Base-by-base conservation (phyloP, 1,284 basidiomycete genomes). In the Pholiota adiposa region DNA sequence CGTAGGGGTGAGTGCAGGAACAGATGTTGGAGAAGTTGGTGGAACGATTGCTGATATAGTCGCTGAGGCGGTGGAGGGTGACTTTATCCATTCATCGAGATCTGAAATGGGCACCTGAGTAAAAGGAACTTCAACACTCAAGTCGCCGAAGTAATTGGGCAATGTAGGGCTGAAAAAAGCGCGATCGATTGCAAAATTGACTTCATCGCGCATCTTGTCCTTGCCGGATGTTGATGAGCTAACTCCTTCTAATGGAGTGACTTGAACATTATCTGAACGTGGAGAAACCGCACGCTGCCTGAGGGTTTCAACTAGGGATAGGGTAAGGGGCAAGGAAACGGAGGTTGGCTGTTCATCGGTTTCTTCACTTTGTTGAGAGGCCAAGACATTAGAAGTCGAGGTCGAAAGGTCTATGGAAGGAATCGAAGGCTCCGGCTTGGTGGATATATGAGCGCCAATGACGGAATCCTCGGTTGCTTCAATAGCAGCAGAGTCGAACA, bases 381-480 rank as follows among this genome's bases (percentile, higher is more conserved):
- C 67, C 21, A 59, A 62, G 4, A 65, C 55, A 21, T 66, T 63
- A 49, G n/a, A n/a, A n/a, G 70, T 72, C 12, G 78, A 78, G 58
- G n/a, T n/a, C n/a, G n/a, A n/a, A n/a, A n/a, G n/a, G n/a, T n/a
- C n/a, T n/a, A 81, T 31, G 29, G 29, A 31, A 31, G 29, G 14
- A 14, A 16, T 80, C 34, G 73, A 75, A 19, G 79, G 75, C 25
- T 66, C 69, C 27, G 77, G 76, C 55, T 81, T 75, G 9, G 79
- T 79, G 4, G 72, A 72, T 25, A 80, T n/a, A n/a, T n/a, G n/a
- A n/a, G n/a, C 29, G 5, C 4, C 29, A 31, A 11, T 11, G 29
- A 11, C 68, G 19, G 80, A 79, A 65, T 38, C 36, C 36, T 9
- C 14, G 7, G 16, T 38, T 38, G 14, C 14, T 38, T 38, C 36